phyloP scores from a whole-genome alignment of 2,329 filamentous ascomycete genomes.

The Lachnum nothofagi region DNA sequence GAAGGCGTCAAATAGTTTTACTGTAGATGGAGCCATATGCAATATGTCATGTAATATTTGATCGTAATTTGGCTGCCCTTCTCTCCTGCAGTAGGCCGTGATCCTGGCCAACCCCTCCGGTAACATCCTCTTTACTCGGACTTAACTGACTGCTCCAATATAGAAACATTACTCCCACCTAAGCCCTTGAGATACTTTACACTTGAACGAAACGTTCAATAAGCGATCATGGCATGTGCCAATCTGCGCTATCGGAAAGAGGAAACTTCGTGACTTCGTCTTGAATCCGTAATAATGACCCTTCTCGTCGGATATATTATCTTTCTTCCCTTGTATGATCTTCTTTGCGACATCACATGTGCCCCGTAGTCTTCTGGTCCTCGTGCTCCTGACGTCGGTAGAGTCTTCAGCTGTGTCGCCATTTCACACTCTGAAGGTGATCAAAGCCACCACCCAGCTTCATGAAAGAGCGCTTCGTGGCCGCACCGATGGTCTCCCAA shows the following conservation, averaged over 20 bases:
- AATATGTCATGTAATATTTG: not conserved
- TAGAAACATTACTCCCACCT: no score
- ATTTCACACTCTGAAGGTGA: no score
- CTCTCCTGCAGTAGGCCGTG: no score
- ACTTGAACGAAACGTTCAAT: not conserved
- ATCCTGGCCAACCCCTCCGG: no score
- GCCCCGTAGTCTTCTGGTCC: no score
- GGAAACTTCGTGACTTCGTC: not conserved
- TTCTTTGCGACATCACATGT: not conserved
- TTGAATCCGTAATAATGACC: not conserved
- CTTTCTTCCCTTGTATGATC: not conserved
- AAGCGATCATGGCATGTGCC: not conserved
- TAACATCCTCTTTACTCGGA: no score
- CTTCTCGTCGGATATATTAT: not conserved
- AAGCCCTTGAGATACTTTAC: no score
- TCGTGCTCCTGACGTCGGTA: no score
- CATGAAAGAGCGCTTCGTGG: conserved; percentile 16
- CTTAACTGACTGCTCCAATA: no score
- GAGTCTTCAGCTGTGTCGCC: no score
- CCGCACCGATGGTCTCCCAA: conserved; percentile 7
- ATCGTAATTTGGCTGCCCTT: no score
- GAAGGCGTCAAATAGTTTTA: not conserved
- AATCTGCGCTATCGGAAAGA: not conserved
- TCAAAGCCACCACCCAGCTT: not conserved
- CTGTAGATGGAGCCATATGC: not conserved